phyloP scores from a whole-genome alignment of 495 filamentous ascomycete genomes.

The Penicillium salamii region DNA sequence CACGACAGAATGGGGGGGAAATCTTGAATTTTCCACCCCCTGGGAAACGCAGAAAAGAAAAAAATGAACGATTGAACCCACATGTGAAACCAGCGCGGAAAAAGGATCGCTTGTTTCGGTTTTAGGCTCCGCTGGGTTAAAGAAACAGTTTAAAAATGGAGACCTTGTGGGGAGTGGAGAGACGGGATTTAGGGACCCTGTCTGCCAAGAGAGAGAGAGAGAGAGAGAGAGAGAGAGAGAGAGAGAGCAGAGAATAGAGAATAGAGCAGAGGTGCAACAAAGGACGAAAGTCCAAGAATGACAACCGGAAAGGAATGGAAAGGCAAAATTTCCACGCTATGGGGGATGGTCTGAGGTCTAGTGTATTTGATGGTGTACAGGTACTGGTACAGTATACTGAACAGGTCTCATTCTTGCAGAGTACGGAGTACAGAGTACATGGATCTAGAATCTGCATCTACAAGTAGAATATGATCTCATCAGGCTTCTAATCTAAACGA shows the following conservation, averaged over 20 bases:
- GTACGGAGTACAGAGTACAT: no score
- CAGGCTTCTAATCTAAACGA: not conserved
- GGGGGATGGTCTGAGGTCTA: not conserved
- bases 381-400: no score
- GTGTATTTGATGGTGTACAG: not conserved
- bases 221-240: no score
- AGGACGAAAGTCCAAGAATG: no score
- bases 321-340: not conserved
- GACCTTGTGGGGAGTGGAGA: slow-evolving; percentile 6
- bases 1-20: not conserved
- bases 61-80: not conserved
- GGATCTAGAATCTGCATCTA: no score
- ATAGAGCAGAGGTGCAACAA: no score
- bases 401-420: not conserved
- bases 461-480: not conserved
- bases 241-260: no score
- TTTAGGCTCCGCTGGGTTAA: slow-evolving; percentile 1
- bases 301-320: not conserved
- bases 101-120: not conserved
- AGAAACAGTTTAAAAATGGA: slow-evolving; percentile 3
- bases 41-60: not conserved
- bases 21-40: not conserved
- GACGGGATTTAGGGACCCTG: not conserved
- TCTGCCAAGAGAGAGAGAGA: not conserved
- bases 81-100: not conserved